Evolutionary conservation across 139 green algal genomes (phyloP), one percentile per base, ranked within the genome.

Genomic region (Chlamydomonas eustigma): DNA sequence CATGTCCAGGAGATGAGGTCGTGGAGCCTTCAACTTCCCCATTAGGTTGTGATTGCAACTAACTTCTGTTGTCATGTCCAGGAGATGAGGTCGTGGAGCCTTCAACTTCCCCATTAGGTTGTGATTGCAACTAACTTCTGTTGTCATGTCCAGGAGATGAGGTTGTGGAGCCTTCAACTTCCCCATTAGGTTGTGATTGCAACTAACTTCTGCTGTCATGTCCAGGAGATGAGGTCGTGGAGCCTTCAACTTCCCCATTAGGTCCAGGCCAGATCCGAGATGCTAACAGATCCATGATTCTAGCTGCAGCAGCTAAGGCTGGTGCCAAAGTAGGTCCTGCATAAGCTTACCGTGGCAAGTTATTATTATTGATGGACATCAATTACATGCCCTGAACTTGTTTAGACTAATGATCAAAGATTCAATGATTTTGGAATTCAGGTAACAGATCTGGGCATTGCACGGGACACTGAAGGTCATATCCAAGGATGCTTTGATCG

Each of bases 271-370:
- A 97, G 84, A 93, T 98, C 65, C 72, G 90, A 0, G 95, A 98
- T 75, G 83, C 89, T 78, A 98, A 98, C 83, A 78, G 94, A 4
- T 50, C 90, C 4, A 96, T 97, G 91, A 90, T 98, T 74, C 52
- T 97, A 36, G 91, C 94, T 6, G 88, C 91, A 18, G 92, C 86
- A 0, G 65, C 50, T 0, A 76, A 77, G n/a, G 77, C 65, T 6
- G 65, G 65, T 4, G 65, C 65, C 28, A 70, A 70, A 28, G 75
- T 80, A 39, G 5, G 30, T n/a, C n/a, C n/a, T n/a, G n/a, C n/a
- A n/a, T n/a, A n/a, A n/a, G n/a, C n/a, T n/a, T n/a, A n/a, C n/a
- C n/a, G n/a, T n/a, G n/a, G n/a, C n/a, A n/a, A n/a, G n/a, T n/a
- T n/a, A n/a, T n/a, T n/a, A n/a, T n/a, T n/a, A n/a, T n/a, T n/a